Percentiles rank a stretch among this genome's conserved stretches.
phyloP scores from a whole-genome alignment of 257 asterid species.

The Fraxinus cuspidata region DNA sequence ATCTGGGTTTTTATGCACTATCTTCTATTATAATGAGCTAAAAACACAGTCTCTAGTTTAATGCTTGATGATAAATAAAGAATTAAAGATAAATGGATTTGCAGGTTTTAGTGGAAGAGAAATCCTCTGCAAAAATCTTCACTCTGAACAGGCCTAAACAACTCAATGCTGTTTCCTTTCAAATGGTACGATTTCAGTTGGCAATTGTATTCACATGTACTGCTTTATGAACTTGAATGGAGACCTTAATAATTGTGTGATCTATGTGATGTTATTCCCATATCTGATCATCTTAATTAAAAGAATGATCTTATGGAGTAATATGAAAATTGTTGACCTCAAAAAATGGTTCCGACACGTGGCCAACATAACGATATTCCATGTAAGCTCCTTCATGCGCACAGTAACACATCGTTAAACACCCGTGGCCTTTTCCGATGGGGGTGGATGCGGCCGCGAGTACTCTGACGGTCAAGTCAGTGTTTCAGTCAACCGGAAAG shows the following conservation, averaged over 20 bases:
- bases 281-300: conserved; percentile 8
- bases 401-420: too few species aligned
- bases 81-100: conserved; percentile 5
- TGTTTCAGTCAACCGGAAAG: too few species aligned
- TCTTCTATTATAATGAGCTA: conserved; percentile 12
- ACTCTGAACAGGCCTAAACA: conserved; percentile 80
- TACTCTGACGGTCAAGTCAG: too few species aligned
- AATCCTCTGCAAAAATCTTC: conserved; percentile 46
- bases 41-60: conserved; percentile 4
- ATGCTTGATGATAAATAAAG: conserved; percentile 1
- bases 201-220: background rate
- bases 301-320: background rate
- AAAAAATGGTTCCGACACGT: too few species aligned
- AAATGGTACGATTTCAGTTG: conserved; percentile 56
- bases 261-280: background rate
- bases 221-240: conserved; percentile 10
- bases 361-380: too few species aligned
- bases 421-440: too few species aligned
- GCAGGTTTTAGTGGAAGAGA: conserved; percentile 75
- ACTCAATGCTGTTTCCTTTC: conserved; percentile 71
- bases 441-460: too few species aligned
- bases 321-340: background rate
- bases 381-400: too few species aligned
- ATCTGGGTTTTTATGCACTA: background rate
- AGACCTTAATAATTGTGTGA: background rate